Conservation (phyloP, 257 asterid species). For the Haberlea rhodopensis region DNA sequence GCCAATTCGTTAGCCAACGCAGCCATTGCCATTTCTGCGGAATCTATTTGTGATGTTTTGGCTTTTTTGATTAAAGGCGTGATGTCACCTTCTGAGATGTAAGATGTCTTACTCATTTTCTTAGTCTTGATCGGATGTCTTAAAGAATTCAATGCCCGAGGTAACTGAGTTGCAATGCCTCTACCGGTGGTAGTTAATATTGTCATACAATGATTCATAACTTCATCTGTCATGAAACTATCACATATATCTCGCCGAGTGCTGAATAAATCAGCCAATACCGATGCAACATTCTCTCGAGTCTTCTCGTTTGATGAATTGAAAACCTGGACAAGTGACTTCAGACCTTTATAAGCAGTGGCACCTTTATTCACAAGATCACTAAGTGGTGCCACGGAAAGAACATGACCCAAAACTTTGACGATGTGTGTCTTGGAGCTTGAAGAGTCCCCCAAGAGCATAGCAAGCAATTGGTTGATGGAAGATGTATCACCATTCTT, state of each 20-base stretch:
- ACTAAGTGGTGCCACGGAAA: conserved; percentile 55
- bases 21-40: conserved; percentile 79
- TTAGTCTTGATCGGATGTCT: conserved; percentile 55
- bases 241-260: conserved; percentile 67
- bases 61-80: conserved; percentile 65
- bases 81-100: conserved; percentile 69
- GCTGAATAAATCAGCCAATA: conserved; percentile 65
- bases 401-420: conserved; percentile 80
- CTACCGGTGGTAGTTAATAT: conserved; percentile 60
- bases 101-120: conserved; percentile 42
- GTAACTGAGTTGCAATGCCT: conserved; percentile 66
- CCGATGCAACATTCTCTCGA: conserved; percentile 70
- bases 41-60: conserved; percentile 62
- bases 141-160: conserved; percentile 75
- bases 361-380: conserved; percentile 59
- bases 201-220: conserved; percentile 56
- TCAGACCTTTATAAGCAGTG: conserved; percentile 68
- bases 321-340: conserved; percentile 73
- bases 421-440: conserved; percentile 59
- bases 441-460: conserved; percentile 68
- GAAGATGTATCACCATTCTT: conserved; percentile 50
- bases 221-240: conserved; percentile 65
- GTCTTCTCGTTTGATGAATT: conserved; percentile 67
- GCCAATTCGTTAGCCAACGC: conserved; percentile 71
- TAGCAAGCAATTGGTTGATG: conserved; percentile 55